These are phyloP conservation scores for Amniculicola lignicola DNA, from an alignment of 495 filamentous ascomycete species.

Conservation along the genomic window DNA sequence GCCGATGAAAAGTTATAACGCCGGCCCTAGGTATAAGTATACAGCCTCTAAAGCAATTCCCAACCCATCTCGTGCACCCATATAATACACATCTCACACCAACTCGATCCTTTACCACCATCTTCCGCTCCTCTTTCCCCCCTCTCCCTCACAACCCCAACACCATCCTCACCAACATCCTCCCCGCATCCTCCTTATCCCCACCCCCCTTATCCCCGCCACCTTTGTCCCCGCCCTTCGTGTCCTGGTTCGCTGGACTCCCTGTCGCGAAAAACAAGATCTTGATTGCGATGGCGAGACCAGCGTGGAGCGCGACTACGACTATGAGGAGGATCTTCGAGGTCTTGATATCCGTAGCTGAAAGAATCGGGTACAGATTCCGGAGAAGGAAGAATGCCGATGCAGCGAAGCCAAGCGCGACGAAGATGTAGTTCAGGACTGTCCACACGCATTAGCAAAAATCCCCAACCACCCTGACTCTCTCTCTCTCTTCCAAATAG, in stretches of 20 bases:
- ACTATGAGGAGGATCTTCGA: conserved; percentile 82
- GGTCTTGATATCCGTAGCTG: conserved; percentile 85
- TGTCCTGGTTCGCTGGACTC: conserved; percentile 13
- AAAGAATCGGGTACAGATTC: conserved; percentile 91
- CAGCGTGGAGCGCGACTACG: conserved; percentile 81
- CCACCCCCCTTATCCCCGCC: conserved; percentile 9
- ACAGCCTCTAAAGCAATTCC: too few species aligned
- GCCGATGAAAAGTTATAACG: too few species aligned
- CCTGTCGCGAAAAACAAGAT: conserved; percentile 80
- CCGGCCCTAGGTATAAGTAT: too few species aligned
- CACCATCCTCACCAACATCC: conserved; percentile 27
- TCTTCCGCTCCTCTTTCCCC: background rate
- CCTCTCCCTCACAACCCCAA: conserved; percentile 21
- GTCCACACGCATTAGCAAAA: too few species aligned
- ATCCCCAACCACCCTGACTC: background rate
- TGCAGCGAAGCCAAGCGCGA: conserved; percentile 81
- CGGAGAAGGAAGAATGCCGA: conserved; percentile 83
- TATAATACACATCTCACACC: too few species aligned
- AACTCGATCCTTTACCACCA: background rate
- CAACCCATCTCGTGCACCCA: too few species aligned
- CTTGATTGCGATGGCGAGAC: conserved; percentile 87
- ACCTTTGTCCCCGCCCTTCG: conserved; percentile 1
- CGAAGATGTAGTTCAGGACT: conserved; percentile 91
- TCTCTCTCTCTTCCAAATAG: background rate
- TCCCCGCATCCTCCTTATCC: conserved; percentile 12